phyloP scores from a whole-genome alignment of 2,329 filamentous ascomycete species.

The Aspergillus vadensis region DNA sequence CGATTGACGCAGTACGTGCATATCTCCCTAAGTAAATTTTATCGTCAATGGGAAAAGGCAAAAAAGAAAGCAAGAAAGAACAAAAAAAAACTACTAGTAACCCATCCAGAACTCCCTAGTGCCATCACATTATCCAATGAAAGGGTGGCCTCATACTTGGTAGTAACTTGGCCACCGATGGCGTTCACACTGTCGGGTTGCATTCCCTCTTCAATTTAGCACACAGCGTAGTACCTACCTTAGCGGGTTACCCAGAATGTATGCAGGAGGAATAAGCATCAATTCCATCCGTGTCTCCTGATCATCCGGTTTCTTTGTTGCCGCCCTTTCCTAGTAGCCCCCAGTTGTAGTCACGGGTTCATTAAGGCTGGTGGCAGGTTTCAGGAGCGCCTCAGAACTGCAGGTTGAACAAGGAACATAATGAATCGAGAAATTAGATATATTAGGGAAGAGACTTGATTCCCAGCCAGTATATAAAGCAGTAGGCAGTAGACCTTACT shows the following conservation, averaged over 20 bases:
- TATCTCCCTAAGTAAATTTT: too few relatives aligned
- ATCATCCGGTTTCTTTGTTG: background rate
- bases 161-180: background rate
- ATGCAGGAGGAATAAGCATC: constrained; percentile 8
- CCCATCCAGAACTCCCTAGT: background rate
- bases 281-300: background rate
- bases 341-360: background rate
- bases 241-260: background rate
- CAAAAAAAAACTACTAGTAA: background rate
- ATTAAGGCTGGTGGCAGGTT: background rate
- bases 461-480: background rate
- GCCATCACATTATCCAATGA: background rate
- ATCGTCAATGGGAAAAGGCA: too few relatives aligned
- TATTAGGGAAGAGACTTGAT: background rate
- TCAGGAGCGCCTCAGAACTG: background rate
- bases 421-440: too few relatives aligned
- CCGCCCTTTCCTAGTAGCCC: background rate
- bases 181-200: constrained; percentile 4
- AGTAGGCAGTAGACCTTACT: background rate
- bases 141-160: background rate
- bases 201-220: constrained; percentile 1
- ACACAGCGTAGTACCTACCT: constrained; percentile 1
- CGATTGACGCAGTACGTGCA: too few relatives aligned
- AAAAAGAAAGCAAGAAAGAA: background rate
- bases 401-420: background rate